Evolutionary conservation across 208 protist species (phyloP).

Genomic region (Lotmaria passim): DNA sequence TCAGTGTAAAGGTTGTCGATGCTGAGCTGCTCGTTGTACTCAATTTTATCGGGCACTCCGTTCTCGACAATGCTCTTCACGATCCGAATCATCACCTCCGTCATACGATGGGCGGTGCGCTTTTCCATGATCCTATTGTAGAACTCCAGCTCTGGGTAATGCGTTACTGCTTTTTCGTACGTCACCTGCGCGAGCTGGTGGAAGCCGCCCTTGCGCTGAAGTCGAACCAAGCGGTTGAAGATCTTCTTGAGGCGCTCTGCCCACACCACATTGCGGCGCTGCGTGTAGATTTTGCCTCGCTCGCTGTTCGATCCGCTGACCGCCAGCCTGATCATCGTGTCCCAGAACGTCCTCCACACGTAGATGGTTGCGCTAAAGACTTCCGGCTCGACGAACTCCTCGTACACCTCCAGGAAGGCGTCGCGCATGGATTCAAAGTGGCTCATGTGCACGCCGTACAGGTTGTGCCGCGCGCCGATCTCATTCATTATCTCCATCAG

Average conservation of each 20-base stretch:
- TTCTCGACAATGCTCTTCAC: constrained; percentile 27
- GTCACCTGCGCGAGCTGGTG: constrained; percentile 38
- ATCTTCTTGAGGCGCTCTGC: constrained; percentile 13
- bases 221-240: constrained; percentile 10
- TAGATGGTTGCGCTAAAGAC: background rate
- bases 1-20: constrained; percentile 45
- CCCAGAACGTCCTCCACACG: constrained; percentile 30
- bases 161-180: constrained; percentile 31
- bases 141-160: constrained; percentile 20
- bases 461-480: constrained; percentile 33
- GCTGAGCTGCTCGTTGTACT: constrained; percentile 47
- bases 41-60: background rate
- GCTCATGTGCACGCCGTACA: constrained; percentile 2
- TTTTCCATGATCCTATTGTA: constrained; percentile 30
- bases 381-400: constrained; percentile 1
- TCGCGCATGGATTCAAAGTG: constrained; percentile 30
- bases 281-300: constrained; percentile 14
- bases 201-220: constrained; percentile 20
- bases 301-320: constrained; percentile 3
- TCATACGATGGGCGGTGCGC: constrained; percentile 23
- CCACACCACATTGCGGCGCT: constrained; percentile 18
- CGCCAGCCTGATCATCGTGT: constrained; percentile 17
- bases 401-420: constrained; percentile 19
- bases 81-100: constrained; percentile 33
- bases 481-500: constrained; percentile 33